These are phyloP conservation scores for Rhynchosporium agropyri DNA, from an alignment of 2,329 filamentous ascomycete genomes.

Conservation along the genomic window DNA sequence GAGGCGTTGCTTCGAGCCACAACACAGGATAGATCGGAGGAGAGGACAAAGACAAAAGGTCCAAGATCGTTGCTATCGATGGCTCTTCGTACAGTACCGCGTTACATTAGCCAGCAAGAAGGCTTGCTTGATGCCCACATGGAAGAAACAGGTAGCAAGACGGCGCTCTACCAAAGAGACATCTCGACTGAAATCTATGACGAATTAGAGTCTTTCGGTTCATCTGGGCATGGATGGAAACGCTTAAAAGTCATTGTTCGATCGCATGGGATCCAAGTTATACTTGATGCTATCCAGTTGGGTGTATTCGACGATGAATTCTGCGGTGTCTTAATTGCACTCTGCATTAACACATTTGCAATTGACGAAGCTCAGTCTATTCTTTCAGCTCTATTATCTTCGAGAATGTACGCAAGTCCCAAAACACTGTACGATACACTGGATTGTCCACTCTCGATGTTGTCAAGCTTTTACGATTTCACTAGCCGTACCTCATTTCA, in stretches of 20 bases:
- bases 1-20: constrained; percentile 51
- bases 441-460: constrained; percentile 42
- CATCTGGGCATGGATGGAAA: constrained; percentile 48
- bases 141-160: constrained; percentile 44
- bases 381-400: constrained; percentile 43
- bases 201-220: constrained; percentile 51
- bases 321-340: constrained; percentile 46
- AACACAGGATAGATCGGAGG: constrained; percentile 18
- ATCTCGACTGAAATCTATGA: constrained; percentile 52
- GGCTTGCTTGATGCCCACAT: constrained; percentile 46
- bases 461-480: constrained; percentile 44
- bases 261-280: constrained; percentile 50
- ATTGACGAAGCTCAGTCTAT: constrained; percentile 48
- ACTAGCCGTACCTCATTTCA: constrained; percentile 43
- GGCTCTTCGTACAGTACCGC: constrained; percentile 53
- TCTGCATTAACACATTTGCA: constrained; percentile 46
- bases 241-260: constrained; percentile 50
- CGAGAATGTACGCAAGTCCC: constrained; percentile 45
- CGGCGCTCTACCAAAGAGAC: constrained; percentile 41
- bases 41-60: constrained; percentile 33
- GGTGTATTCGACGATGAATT: constrained; percentile 49
- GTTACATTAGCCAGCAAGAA: constrained; percentile 52
- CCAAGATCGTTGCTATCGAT: constrained; percentile 51
- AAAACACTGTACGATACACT: constrained; percentile 38
- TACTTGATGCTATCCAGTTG: constrained; percentile 48